Base-by-base conservation (phyloP, 164 flowering plant species). In the Annona squamosa region DNA sequence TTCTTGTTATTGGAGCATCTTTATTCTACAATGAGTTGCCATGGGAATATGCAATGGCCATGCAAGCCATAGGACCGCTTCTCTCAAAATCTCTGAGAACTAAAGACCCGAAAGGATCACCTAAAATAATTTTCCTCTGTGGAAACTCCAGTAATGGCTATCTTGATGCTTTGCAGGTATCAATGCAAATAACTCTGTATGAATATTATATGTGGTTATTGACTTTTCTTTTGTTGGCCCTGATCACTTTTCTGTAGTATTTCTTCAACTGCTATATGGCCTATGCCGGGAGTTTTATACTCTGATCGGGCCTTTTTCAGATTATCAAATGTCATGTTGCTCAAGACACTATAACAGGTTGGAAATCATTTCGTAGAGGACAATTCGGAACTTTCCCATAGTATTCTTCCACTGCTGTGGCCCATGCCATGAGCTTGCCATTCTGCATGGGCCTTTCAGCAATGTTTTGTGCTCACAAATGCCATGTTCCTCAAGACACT, bases 11-110 rank as follows among this genome's bases (percentile, higher is more conserved):
- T 83, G 99, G 98, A 66, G 90, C 91, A 79, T 86, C 92, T 66
- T 81, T 91, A 74, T 88, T 88, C 77, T 92, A 84, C 80, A 83
- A 87, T 81, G 90, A 87, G 76, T 83, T 91, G 66, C 86, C 94
- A 10, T 93, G 87, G 97, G 94, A 93, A 74, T 87, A 93, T 84
- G 90, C 94, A 46, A 85, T 90, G 71, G 87, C 88, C 13, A 89
- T 93, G 91, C 90, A 84, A 81, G 79, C 81, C 68, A 76, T 92
- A 66, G 88, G 93, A 75, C 94, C 97, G 73, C 73, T 96, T 73
- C 86, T 96, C 41, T 76, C 71, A 71, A 89, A 85, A 77, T 86
- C 87, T 82, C 84, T 89, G 7, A 87, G 82, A 79, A 74, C 80
- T 72, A 79, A 80, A 66, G 87, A 82, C 77, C 77, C 66, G 5